These are phyloP conservation scores for Tuber brumale DNA, from an alignment of 495 filamentous ascomycete genomes.

Conservation along the genomic window DNA sequence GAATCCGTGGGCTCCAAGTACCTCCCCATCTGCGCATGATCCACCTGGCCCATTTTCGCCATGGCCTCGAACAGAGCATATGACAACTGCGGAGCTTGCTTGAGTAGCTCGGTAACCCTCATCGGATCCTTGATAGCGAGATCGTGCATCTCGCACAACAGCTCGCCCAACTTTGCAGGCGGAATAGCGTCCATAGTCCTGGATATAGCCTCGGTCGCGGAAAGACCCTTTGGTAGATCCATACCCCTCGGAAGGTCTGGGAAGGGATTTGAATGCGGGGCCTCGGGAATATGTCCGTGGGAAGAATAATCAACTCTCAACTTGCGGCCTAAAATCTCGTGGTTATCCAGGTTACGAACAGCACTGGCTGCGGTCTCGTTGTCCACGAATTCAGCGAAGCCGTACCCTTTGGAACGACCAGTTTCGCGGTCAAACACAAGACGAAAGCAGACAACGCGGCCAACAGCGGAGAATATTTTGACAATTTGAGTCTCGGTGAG, in stretches of 20 bases:
- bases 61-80: slow-evolving; percentile 95
- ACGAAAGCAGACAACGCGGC: slow-evolving; percentile 80
- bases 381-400: slow-evolving; percentile 89
- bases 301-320: slow-evolving; percentile 82
- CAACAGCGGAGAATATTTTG: slow-evolving; percentile 78
- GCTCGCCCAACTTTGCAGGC: slow-evolving; percentile 80
- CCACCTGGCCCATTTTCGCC: slow-evolving; percentile 85
- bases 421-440: slow-evolving; percentile 93
- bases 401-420: slow-evolving; percentile 88
- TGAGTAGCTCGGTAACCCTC: slow-evolving; percentile 76
- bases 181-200: slow-evolving; percentile 78
- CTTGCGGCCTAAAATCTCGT: slow-evolving; percentile 89
- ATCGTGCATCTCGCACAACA: slow-evolving; percentile 86
- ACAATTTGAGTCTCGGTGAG: slow-evolving; percentile 89
- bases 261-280: slow-evolving; percentile 12
- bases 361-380: slow-evolving; percentile 85
- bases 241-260: slow-evolving; percentile 67
- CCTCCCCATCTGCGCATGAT: slow-evolving; percentile 39
- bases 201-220: slow-evolving; percentile 82
- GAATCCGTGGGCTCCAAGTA: neutral
- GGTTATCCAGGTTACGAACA: slow-evolving; percentile 88
- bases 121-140: slow-evolving; percentile 70
- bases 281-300: slow-evolving; percentile 29
- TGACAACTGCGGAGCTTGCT: slow-evolving; percentile 81
- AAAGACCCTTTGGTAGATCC: slow-evolving; percentile 69